Evolutionary conservation across 164 flowering plant species (phyloP).

Genomic region (Hamamelis virginiana): DNA sequence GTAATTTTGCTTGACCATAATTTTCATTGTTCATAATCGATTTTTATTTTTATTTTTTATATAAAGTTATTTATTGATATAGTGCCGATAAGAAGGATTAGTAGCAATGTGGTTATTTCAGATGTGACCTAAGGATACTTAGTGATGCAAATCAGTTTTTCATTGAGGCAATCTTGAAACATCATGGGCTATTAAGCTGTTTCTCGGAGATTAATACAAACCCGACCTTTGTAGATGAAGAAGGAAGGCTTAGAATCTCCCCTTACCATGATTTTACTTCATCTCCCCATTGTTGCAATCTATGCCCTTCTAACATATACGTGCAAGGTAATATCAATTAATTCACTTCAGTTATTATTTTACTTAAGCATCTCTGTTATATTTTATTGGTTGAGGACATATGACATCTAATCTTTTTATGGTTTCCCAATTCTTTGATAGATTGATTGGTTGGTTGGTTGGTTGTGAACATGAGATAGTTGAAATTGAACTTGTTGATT

Average conservation of each 20-base stretch:
- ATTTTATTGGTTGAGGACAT: not conserved
- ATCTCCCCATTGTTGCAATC: conserved; percentile 55
- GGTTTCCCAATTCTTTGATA: no score
- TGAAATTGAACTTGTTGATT: conserved; percentile 4
- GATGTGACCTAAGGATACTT: conserved; percentile 73
- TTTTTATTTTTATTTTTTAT: not conserved
- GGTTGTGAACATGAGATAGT: not conserved
- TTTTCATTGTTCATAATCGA: not conserved
- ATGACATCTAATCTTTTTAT: not conserved
- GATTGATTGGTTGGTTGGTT: not conserved
- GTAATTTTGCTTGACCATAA: conserved; percentile 34
- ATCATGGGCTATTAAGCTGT: conserved; percentile 57
- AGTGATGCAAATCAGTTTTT: conserved; percentile 86
- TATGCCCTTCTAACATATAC: conserved; percentile 77
- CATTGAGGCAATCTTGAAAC: conserved; percentile 72
- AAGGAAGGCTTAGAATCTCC: conserved; percentile 59
- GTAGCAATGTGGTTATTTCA: conserved; percentile 27
- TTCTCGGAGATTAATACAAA: conserved; percentile 71
- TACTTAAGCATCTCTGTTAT: not conserved
- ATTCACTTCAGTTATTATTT: not conserved
- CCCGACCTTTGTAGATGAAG: conserved; percentile 48
- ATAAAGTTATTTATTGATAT: not conserved
- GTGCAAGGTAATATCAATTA: conserved; percentile 62
- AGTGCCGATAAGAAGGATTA: not conserved
- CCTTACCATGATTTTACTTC: conserved; percentile 50